Conservation (phyloP, 495 filamentous ascomycete genomes). For the Penicillium waksmanii region DNA sequence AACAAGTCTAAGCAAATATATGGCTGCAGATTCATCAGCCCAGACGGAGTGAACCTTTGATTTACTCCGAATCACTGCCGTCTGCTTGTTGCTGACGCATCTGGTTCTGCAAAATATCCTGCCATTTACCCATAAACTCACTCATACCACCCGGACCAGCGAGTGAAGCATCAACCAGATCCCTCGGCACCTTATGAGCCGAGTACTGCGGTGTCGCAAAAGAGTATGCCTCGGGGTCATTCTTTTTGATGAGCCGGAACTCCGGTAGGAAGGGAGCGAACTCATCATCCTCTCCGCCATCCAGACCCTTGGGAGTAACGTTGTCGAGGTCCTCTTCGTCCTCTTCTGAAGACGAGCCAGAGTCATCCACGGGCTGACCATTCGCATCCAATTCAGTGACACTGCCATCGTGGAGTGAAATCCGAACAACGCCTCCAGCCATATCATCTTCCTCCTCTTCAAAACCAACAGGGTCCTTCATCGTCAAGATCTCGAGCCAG, state of each 20-base stretch:
- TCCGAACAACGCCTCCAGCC: slow-evolving; percentile 42
- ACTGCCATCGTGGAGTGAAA: slow-evolving; percentile 41
- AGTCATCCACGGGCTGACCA: slow-evolving; percentile 26
- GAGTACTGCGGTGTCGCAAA: slow-evolving; percentile 88
- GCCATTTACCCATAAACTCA: slow-evolving; percentile 89
- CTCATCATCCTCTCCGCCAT: slow-evolving; percentile 55
- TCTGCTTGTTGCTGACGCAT: slow-evolving; percentile 52
- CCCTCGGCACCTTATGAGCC: slow-evolving; percentile 91
- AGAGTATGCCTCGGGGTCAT: slow-evolving; percentile 84
- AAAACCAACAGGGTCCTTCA: slow-evolving; percentile 58
- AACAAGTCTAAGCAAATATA: neutral
- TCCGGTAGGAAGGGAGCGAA: slow-evolving; percentile 71
- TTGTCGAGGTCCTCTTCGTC: slow-evolving; percentile 34
- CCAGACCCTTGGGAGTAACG: slow-evolving; percentile 43
- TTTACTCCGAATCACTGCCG: slow-evolving; percentile 45
- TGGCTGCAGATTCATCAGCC: neutral
- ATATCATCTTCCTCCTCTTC: slow-evolving; percentile 39
- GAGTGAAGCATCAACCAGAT: slow-evolving; percentile 88
- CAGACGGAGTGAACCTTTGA: neutral
- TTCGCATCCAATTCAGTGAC: slow-evolving; percentile 14
- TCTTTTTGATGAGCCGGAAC: slow-evolving; percentile 76
- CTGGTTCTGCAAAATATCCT: slow-evolving; percentile 68
- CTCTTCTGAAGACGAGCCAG: slow-evolving; percentile 13
- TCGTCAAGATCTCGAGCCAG: slow-evolving; percentile 82
- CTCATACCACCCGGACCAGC: slow-evolving; percentile 68